These are phyloP conservation scores for Miscanthus lutarioriparius DNA, from an alignment of 176 grass and related monocot genomes.

Conservation along the genomic window DNA sequence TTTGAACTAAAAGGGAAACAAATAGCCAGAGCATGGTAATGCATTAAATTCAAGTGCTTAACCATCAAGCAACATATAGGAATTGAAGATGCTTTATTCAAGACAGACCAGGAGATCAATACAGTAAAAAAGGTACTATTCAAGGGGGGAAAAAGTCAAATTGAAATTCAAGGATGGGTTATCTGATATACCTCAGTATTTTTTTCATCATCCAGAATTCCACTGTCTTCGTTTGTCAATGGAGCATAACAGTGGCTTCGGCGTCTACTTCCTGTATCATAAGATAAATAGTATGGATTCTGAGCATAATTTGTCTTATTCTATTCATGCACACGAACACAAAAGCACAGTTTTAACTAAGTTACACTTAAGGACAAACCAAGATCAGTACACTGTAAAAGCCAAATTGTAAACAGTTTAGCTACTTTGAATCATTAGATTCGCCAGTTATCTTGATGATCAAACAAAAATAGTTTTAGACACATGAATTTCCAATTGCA, in stretches of 20 bases:
- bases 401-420: conserved; percentile 12
- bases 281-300: background rate
- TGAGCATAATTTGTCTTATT: background rate
- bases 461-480: conserved; percentile 18
- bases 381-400: background rate
- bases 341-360: background rate
- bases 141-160: background rate
- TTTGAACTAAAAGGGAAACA: conserved; percentile 10
- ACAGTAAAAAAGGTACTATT: background rate
- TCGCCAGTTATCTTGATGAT: background rate
- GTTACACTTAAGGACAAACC: background rate
- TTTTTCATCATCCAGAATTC: conserved; percentile 33
- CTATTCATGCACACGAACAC: background rate
- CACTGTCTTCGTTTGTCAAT: conserved; percentile 37
- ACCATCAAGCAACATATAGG: background rate
- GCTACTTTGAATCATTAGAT: conserved; percentile 17
- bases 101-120: background rate
- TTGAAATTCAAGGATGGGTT: background rate
- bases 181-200: conserved; percentile 31
- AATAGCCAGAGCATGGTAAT: background rate
- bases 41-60: conserved; percentile 4
- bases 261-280: conserved; percentile 47
- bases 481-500: conserved; percentile 2
- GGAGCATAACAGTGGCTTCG: conserved; percentile 40
- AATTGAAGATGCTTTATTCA: conserved; percentile 9